Conservation (phyloP, 495 filamentous ascomycete genomes). For the Neurospora terricola region DNA sequence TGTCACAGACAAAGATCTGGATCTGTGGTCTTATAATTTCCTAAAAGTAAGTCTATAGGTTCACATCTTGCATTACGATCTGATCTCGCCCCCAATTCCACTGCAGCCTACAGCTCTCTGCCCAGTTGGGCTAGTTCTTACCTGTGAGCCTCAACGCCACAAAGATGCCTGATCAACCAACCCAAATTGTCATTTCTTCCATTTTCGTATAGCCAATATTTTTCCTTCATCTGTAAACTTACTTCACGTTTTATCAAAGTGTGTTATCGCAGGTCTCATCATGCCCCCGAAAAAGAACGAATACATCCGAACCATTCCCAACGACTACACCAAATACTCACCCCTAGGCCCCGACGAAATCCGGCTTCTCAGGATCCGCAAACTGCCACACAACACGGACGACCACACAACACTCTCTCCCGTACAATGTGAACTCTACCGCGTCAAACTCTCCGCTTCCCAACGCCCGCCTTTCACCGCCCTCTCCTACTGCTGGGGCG, state of each 20-base stretch:
- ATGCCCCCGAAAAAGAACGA: not conserved
- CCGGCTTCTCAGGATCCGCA: not conserved
- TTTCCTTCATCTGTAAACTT: not conserved
- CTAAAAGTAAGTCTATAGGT: not conserved
- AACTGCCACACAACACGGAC: not conserved
- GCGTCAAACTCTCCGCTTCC: not conserved
- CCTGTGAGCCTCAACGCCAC: not conserved
- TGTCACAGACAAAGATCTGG: not conserved
- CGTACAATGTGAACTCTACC: not conserved
- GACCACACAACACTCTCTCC: not conserved
- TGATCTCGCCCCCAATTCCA: not conserved
- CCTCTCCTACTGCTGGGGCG: not conserved
- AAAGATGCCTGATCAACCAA: not conserved
- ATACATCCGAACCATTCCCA: not conserved
- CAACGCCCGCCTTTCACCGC: not conserved
- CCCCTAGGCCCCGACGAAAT: not conserved
- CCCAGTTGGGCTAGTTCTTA: not conserved
- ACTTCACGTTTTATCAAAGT: not conserved
- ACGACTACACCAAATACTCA: not conserved
- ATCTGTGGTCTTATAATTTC: not conserved
- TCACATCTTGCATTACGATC: not conserved
- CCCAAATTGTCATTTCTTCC: not conserved
- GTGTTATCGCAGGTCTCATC: not conserved
- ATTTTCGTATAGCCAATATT: not conserved
- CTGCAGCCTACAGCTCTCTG: not conserved